phyloP scores from a whole-genome alignment of 495 filamentous ascomycete genomes.

The Aspergillus bertholletiae region DNA sequence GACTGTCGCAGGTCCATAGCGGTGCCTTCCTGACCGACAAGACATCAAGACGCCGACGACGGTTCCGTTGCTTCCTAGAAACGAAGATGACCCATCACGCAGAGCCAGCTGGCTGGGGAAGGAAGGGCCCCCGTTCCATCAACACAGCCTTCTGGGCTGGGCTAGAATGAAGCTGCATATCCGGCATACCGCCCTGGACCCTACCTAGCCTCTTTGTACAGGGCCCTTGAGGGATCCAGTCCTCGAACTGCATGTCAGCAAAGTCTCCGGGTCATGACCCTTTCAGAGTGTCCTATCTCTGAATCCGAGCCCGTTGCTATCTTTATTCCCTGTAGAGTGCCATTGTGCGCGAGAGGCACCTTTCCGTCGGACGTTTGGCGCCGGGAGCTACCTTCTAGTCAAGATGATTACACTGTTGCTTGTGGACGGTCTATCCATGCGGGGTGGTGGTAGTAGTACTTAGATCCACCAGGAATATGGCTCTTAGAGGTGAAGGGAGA shows the following conservation, averaged over 20 bases:
- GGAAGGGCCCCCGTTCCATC: not conserved
- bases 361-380: not conserved
- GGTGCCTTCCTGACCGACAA: not conserved
- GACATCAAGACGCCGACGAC: too few relatives aligned
- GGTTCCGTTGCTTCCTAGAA: not conserved
- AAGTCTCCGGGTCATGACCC: not conserved
- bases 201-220: not conserved
- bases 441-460: not conserved
- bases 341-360: not conserved
- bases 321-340: not conserved
- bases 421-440: not conserved
- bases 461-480: not conserved
- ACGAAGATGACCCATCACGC: not conserved
- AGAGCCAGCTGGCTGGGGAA: not conserved
- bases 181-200: not conserved
- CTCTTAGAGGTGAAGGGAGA: slow-evolving; percentile 2
- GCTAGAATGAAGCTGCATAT: not conserved
- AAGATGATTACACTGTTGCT: not conserved
- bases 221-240: not conserved
- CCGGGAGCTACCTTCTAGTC: not conserved
- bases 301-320: not conserved
- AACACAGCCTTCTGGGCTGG: not conserved
- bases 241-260: not conserved
- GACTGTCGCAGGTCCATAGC: not conserved
- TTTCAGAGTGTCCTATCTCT: not conserved